Percentiles rank a stretch among this genome's conserved stretches.
Evolutionary conservation across 2,329 filamentous ascomycete species (phyloP).

Genomic region (Calonectria ilicicola): DNA sequence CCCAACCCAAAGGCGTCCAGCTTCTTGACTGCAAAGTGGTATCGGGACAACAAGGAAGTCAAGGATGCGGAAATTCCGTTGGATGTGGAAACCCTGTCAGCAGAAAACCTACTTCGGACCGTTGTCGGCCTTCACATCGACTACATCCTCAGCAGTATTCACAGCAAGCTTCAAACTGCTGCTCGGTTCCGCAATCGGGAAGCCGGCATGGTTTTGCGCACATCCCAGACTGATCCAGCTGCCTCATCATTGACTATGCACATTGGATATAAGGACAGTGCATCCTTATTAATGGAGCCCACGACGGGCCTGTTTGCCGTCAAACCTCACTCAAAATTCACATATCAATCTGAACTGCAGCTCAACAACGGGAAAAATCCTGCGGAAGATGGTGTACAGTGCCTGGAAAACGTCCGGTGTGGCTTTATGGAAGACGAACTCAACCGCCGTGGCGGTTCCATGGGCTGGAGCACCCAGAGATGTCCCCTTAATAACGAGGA

Average conservation of each 20-base stretch:
- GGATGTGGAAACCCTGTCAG: conserved; percentile 75
- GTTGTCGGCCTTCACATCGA: conserved; percentile 82
- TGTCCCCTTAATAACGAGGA: conserved; percentile 64
- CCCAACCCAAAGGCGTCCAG: conserved; percentile 61
- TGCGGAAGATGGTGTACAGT: conserved; percentile 66
- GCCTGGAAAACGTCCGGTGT: conserved; percentile 73
- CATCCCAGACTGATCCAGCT: conserved; percentile 72
- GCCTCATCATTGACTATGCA: conserved; percentile 77
- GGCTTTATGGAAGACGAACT: conserved; percentile 72
- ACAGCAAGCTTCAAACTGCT: conserved; percentile 68
- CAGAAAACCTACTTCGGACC: conserved; percentile 78
- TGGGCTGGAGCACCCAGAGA: conserved; percentile 72
- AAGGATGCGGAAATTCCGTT: conserved; percentile 75
- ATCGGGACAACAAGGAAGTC: conserved; percentile 83
- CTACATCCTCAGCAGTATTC: conserved; percentile 76
- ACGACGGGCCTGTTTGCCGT: conserved; percentile 82
- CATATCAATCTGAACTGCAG: conserved; percentile 69
- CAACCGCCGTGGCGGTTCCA: conserved; percentile 67
- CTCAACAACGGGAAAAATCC: conserved; percentile 72
- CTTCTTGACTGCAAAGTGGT: conserved; percentile 79
- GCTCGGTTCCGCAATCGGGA: conserved; percentile 72
- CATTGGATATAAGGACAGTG: conserved; percentile 71
- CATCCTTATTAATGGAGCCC: conserved; percentile 78
- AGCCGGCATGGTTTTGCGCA: conserved; percentile 67
- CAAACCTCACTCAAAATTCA: conserved; percentile 70